These are phyloP conservation scores for Striga hermonthica DNA, from an alignment of 305 asterid genomes.

Conservation along the genomic window DNA sequence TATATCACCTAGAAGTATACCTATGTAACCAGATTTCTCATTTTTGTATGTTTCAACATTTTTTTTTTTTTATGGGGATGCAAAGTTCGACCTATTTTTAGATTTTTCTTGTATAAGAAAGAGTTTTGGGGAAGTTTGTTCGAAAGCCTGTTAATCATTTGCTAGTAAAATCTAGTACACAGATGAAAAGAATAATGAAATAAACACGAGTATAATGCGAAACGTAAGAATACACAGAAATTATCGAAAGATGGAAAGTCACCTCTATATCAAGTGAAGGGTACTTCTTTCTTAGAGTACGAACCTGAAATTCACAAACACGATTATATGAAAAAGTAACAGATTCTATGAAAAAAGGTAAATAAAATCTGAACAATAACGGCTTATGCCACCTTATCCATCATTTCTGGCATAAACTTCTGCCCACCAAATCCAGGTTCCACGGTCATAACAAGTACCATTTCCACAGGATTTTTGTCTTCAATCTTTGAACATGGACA, in stretches of 20 bases:
- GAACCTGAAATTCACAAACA: slow-evolving; percentile 42
- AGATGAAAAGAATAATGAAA: not conserved
- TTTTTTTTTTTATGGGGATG: too few species aligned
- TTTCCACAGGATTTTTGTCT: slow-evolving; percentile 56
- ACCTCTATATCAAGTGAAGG: slow-evolving; percentile 85
- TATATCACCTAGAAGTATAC: not conserved
- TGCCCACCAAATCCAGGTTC: slow-evolving; percentile 99
- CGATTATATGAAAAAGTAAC: slow-evolving; percentile 4
- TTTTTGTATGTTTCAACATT: too few species aligned
- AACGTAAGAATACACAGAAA: not conserved
- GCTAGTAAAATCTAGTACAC: not conserved
- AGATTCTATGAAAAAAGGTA: not conserved
- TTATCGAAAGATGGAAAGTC: slow-evolving; percentile 5
- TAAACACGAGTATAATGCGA: not conserved
- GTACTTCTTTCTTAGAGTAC: slow-evolving; percentile 53
- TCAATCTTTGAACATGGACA: slow-evolving; percentile 42
- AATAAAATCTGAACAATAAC: slow-evolving; percentile 8
- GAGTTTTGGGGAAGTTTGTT: too few species aligned
- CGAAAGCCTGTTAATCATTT: not conserved
- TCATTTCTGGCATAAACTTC: slow-evolving; percentile 79
- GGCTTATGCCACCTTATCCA: slow-evolving; percentile 55
- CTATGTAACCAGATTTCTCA: too few species aligned
- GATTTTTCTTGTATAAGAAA: too few species aligned
- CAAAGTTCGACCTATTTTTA: too few species aligned
- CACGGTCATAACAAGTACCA: slow-evolving; percentile 96